Percentiles rank a stretch among this genome's conserved stretches.
phyloP scores from a whole-genome alignment of 169 alveolate species.

The Plasmodium knowlesi region DNA sequence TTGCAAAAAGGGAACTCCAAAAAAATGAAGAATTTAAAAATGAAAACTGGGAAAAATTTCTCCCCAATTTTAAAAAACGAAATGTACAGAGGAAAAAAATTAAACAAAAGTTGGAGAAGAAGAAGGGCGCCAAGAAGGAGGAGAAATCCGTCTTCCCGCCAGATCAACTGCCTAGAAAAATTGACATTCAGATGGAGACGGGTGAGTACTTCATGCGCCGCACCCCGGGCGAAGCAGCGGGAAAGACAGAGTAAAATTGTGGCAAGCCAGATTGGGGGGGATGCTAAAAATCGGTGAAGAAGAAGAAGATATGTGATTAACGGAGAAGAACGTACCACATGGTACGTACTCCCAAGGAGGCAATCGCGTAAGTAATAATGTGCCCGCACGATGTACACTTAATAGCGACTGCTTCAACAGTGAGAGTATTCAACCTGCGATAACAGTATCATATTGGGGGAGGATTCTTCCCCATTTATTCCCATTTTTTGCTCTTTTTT shows the following conservation, averaged over 20 bases:
- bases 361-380: not conserved
- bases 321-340: not conserved
- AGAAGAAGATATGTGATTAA: not conserved
- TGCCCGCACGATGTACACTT: not conserved
- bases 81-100: conserved; percentile 91
- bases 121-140: conserved; percentile 15
- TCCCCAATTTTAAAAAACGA: conserved; percentile 98
- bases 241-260: no score
- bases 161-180: conserved; percentile 95
- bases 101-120: conserved; percentile 71
- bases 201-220: conserved; percentile 95
- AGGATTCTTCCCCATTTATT: not conserved
- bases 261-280: not conserved
- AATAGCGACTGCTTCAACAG: not conserved
- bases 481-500: not conserved
- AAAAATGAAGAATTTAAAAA: conserved; percentile 94
- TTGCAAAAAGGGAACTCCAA: conserved; percentile 98
- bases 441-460: not conserved
- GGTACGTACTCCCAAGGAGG: not conserved
- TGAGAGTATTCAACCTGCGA: not conserved
- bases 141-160: conserved; percentile 52
- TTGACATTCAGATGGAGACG: conserved; percentile 96
- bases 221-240: not conserved
- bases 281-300: no score
- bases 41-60: conserved; percentile 97